Conservation (phyloP, 305 asterid species). For the Solanum hybrid region DNA sequence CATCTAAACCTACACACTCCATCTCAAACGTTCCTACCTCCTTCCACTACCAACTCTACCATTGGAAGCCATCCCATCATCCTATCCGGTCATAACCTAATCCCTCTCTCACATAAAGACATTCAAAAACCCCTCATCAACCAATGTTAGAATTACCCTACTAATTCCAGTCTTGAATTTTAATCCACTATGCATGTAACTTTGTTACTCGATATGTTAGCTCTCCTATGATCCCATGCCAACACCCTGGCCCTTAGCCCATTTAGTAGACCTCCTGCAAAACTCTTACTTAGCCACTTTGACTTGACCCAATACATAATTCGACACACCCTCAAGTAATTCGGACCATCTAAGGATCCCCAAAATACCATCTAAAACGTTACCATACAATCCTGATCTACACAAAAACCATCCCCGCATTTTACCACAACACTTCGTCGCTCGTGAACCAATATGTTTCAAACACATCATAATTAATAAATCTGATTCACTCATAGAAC, state of each 20-base stretch:
- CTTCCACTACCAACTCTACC: not conserved
- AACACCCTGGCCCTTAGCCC: not conserved
- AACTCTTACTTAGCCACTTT: not conserved
- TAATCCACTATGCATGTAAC: not conserved
- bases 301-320: not conserved
- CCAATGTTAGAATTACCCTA: not conserved
- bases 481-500: not conserved
- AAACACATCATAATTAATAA: not conserved
- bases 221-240: not conserved
- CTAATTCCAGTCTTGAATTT: not conserved
- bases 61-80: not conserved
- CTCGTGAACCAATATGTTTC: not conserved
- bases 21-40: not conserved
- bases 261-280: not conserved
- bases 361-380: not conserved
- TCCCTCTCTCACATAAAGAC: not conserved
- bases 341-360: not conserved
- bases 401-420: not conserved
- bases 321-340: not conserved
- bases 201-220: accelerated
- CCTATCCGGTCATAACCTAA: not conserved
- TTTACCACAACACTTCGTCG: not conserved
- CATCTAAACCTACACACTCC: not conserved
- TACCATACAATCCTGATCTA: not conserved
- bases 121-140: not conserved